Conservation (phyloP, 371 early-diverging fungal genomes). For the Mucor lusitanicus region DNA sequence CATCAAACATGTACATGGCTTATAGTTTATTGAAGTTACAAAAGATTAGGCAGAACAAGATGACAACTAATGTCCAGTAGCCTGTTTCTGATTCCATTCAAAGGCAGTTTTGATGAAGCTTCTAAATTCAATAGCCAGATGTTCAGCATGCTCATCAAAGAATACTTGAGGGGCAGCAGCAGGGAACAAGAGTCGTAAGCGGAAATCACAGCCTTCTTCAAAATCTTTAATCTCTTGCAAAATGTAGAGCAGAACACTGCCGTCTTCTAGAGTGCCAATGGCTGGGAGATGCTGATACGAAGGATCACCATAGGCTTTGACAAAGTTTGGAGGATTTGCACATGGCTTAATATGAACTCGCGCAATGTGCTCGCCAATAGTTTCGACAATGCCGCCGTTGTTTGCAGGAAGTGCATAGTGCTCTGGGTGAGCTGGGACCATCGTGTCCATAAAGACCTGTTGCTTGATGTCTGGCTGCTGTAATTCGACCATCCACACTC, state of each 20-base stretch:
- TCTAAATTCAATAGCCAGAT: conserved; percentile 13
- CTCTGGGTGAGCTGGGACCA: too few species aligned
- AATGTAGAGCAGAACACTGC: not conserved
- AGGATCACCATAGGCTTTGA: not conserved
- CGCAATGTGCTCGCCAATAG: too few species aligned
- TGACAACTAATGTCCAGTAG: not conserved
- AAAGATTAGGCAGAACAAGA: too few species aligned
- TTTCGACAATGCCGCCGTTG: too few species aligned
- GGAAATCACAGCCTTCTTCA: conserved; percentile 11
- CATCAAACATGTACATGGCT: too few species aligned
- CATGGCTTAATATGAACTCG: too few species aligned
- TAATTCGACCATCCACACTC: not conserved
- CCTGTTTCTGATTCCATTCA: conserved; percentile 2
- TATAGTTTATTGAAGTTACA: too few species aligned
- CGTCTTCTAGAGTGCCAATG: not conserved
- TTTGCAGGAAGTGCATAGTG: too few species aligned
- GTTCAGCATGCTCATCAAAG: conserved; percentile 14
- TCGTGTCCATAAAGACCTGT: too few species aligned
- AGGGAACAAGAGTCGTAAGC: conserved; percentile 11
- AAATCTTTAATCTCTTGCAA: conserved; percentile 2
- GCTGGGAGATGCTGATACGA: not conserved
- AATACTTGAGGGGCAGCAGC: conserved; percentile 10
- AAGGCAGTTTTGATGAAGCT: conserved; percentile 11
- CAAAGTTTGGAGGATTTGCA: not conserved
- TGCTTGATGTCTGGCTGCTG: too few species aligned